A percentile compares a stretch with the other conserved stretches of the same genome.
Evolutionary conservation across 768 basidiomycete genomes (phyloP).

Genomic region (Glaciozyma martinii): DNA sequence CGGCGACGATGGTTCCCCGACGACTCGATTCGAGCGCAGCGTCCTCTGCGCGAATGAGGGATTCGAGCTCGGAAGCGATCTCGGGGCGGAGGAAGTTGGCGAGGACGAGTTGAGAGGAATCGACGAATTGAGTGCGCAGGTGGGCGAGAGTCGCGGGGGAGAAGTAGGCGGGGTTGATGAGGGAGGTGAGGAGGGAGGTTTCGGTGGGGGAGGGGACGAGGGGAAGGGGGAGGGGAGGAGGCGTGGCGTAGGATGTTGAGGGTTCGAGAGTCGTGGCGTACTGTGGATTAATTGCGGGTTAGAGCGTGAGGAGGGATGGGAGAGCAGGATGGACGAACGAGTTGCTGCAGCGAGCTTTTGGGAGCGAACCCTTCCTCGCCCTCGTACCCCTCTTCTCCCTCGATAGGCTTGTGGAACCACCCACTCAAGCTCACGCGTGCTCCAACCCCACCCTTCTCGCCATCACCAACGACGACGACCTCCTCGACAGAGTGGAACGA

Average conservation of each 20-base stretch:
- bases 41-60: constrained; percentile 58
- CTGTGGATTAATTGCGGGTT: background rate
- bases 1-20: constrained; percentile 43
- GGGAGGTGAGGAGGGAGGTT: constrained; percentile 65
- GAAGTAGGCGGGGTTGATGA: constrained; percentile 84
- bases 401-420: constrained; percentile 91
- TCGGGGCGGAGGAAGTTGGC: constrained; percentile 69
- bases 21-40: constrained; percentile 39
- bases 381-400: constrained; percentile 79
- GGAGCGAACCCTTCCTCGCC: constrained; percentile 44
- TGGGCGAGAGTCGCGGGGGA: constrained; percentile 68
- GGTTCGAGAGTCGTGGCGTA: constrained; percentile 45
- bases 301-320: constrained; percentile 20
- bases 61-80: constrained; percentile 60
- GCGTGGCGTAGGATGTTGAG: constrained; percentile 20
- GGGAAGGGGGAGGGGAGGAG: constrained; percentile 39
- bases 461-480: constrained; percentile 57
- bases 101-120: constrained; percentile 79
- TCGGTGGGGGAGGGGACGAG: constrained; percentile 52
- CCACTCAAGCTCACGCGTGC: constrained; percentile 82
- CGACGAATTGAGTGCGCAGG: constrained; percentile 68
- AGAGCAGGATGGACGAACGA: constrained; percentile 49
- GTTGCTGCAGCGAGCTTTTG: constrained; percentile 83
- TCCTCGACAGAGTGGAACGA: constrained; percentile 98
- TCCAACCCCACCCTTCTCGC: constrained; percentile 50